Evolutionary conservation across 352 stramenopile species (phyloP).

Genomic region (Elongisporangium senticosum): DNA sequence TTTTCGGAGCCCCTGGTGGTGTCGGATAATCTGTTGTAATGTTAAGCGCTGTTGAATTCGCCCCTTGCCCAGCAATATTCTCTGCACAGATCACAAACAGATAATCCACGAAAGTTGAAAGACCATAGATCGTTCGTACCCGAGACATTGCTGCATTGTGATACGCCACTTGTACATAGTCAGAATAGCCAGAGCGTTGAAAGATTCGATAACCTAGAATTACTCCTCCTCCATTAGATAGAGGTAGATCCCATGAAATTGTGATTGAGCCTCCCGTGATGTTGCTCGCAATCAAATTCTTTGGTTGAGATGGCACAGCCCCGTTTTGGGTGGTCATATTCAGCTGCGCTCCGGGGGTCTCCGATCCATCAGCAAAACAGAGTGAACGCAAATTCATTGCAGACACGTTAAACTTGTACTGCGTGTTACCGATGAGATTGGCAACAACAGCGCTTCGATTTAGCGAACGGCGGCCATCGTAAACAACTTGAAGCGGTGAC

Average conservation of each 20-base stretch:
- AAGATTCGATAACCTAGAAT: slow-evolving; percentile 30
- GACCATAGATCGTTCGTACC: slow-evolving; percentile 17
- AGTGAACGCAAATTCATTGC: slow-evolving; percentile 42
- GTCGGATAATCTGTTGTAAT: slow-evolving; percentile 24
- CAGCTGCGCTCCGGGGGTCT: slow-evolving; percentile 23
- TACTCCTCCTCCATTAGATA: slow-evolving; percentile 24
- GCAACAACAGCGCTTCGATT: slow-evolving; percentile 16
- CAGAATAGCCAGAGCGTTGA: slow-evolving; percentile 1
- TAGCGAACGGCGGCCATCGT: slow-evolving; percentile 26
- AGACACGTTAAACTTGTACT: slow-evolving; percentile 39
- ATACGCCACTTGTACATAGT: slow-evolving; percentile 8
- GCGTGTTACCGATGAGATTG: slow-evolving; percentile 27
- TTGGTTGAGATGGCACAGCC: slow-evolving; percentile 33
- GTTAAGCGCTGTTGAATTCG: slow-evolving; percentile 23
- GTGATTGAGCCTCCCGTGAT: slow-evolving; percentile 36
- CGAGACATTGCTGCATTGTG: slow-evolving; percentile 8
- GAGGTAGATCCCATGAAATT: slow-evolving; percentile 37
- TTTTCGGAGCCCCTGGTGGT: slow-evolving; percentile 20
- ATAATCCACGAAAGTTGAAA: slow-evolving; percentile 22
- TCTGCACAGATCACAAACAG: slow-evolving; percentile 29
- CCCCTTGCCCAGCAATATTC: slow-evolving; percentile 29
- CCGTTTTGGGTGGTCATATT: slow-evolving; percentile 27
- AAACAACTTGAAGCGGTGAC: slow-evolving; percentile 22
- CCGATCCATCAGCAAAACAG: slow-evolving; percentile 23
- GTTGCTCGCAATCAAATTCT: slow-evolving; percentile 15